Conservation (phyloP, 176 grass and related monocot species). For the Echinochloa phyllopogon region DNA sequence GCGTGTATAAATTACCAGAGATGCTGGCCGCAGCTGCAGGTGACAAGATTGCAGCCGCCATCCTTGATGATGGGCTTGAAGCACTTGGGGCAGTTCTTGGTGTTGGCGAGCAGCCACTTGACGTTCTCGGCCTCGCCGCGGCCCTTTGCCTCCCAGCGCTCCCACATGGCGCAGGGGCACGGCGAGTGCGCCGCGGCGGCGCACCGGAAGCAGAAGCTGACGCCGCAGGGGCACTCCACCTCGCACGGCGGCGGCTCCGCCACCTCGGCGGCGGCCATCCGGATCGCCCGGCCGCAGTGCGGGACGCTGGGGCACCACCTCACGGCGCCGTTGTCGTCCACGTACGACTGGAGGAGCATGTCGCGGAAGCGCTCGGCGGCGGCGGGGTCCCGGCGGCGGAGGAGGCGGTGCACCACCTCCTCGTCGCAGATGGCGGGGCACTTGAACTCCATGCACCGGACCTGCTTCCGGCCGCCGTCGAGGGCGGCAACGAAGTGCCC, state of each 20-base stretch:
- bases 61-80: constrained; percentile 46
- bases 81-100: constrained; percentile 70
- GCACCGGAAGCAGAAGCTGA: constrained; percentile 64
- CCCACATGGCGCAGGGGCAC: constrained; percentile 58
- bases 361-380: constrained; percentile 45
- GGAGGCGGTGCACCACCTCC: constrained; percentile 32
- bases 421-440: constrained; percentile 61
- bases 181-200: constrained; percentile 46
- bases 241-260: constrained; percentile 41
- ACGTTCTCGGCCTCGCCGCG: constrained; percentile 34
- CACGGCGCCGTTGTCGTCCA: constrained; percentile 56
- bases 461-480: constrained; percentile 47
- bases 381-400: constrained; percentile 28
- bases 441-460: constrained; percentile 56
- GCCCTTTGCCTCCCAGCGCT: constrained; percentile 44
- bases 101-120: constrained; percentile 54
- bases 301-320: constrained; percentile 67
- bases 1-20: constrained; percentile 60
- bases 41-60: constrained; percentile 50
- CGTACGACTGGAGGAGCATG: constrained; percentile 54
- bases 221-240: constrained; percentile 56
- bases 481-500: constrained; percentile 46
- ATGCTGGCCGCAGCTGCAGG: constrained; percentile 40
- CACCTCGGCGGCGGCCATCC: not conserved
- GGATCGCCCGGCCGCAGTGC: constrained; percentile 60